A percentile compares a stretch with the other conserved stretches of the same genome.
Conservation (phyloP, 345 rosid genomes). For the Camelina neglecta region DNA sequence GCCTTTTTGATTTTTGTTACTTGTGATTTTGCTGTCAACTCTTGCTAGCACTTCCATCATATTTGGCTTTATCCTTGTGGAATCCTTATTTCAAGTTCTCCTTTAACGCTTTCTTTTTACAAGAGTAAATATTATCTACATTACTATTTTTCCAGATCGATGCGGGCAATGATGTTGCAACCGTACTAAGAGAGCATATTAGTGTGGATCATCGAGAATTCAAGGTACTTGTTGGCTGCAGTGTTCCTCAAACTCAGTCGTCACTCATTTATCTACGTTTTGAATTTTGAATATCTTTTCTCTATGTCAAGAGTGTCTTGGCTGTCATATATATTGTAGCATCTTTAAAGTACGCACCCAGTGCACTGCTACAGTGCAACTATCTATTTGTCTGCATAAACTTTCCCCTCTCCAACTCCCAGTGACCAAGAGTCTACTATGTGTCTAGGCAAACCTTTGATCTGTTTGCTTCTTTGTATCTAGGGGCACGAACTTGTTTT, state of each 20-base stretch:
- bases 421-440: constrained; percentile 24
- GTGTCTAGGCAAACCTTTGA: constrained; percentile 28
- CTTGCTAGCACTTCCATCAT: constrained; percentile 16
- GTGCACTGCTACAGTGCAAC: constrained; percentile 22
- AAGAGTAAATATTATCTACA: constrained; percentile 12
- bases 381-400: constrained; percentile 24
- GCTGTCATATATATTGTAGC: constrained; percentile 26
- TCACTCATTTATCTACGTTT: constrained; percentile 26
- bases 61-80: constrained; percentile 14
- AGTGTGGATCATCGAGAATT: constrained; percentile 69
- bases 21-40: constrained; percentile 26
- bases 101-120: constrained; percentile 4
- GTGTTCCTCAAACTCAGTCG: constrained; percentile 22
- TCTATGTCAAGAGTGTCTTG: constrained; percentile 22
- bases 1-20: constrained; percentile 29
- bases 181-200: constrained; percentile 72
- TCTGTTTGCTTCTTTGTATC: constrained; percentile 33
- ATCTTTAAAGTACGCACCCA: constrained; percentile 4
- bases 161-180: constrained; percentile 69
- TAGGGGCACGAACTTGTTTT: constrained; percentile 96
- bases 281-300: constrained; percentile 15
- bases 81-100: constrained; percentile 15
- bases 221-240: constrained; percentile 59
- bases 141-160: constrained; percentile 61
- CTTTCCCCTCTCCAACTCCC: constrained; percentile 19